Base-by-base conservation (phyloP, 2,329 filamentous ascomycete genomes). In the Aspergillus thermomutatus region DNA sequence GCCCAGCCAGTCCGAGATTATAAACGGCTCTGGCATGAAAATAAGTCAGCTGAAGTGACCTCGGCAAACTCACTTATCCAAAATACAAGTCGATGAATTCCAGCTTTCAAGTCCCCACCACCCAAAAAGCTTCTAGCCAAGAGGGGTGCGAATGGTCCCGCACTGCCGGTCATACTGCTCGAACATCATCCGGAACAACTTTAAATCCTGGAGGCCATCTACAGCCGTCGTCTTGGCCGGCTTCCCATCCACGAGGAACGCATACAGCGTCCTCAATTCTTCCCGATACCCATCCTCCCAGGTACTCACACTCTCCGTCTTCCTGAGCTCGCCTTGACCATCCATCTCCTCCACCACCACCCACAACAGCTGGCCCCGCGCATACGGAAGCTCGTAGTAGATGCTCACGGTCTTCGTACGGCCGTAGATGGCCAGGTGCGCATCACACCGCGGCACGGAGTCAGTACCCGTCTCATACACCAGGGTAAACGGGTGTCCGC, bases 381-480 rank as follows among this genome's bases (percentile, higher is more conserved):
- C 74, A 55, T 81, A 85, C 0, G 84, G 84, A 0, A 82, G 81
- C 55, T 87, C 82, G 60, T 82, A 85, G 37, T 80, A 65, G 10
- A 87, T 74, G 1, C 72, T 76, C 0, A 87, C 79, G 0, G 78
- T 80, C 70, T 87, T 87, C 6, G 77, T 72, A 17, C 74, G 66
- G 0, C 79, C 79, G 60, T 84, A 87, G 0, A 87, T 73, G 4
- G 71, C 69, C 3, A 75, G 34, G 60, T 72, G 69, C 1, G 72
- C 70, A 54, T 75, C 72, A 7, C 71, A 72, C 1, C 72, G 59
- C 0, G 83, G 81, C 0, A 87, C 77, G 0, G 67, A 64, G 60
- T 82, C 78, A 23, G 85, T 73, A 0, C 84, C 84, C 0, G 78
- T 80, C 60, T 87, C 84, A 60, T 86, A 87, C 0, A 78, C 76